Conservation (phyloP, 805 yeast species). For the Torulaspora franciscae region DNA sequence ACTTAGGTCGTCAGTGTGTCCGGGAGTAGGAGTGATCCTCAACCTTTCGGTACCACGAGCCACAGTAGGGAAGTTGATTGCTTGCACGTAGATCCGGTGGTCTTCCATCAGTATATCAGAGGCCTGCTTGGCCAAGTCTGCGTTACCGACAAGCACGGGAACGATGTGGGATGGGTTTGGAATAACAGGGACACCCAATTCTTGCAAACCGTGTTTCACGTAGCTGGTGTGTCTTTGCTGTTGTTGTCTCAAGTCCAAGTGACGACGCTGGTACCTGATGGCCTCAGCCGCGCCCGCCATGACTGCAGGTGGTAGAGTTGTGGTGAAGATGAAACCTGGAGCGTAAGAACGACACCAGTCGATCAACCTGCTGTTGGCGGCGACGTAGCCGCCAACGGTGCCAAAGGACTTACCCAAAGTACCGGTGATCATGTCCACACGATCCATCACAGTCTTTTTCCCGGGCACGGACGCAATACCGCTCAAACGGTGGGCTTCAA, state of each 20-base stretch:
- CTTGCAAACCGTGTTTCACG: conserved; percentile 66
- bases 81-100: conserved; percentile 91
- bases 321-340: conserved; percentile 96
- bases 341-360: conserved; percentile 97
- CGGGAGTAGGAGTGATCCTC: conserved; percentile 98
- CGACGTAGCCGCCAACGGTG: conserved; percentile 95
- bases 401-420: conserved; percentile 97
- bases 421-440: conserved; percentile 95
- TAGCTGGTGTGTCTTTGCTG: conserved; percentile 85
- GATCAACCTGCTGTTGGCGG: conserved; percentile 74
- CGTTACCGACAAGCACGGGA: conserved; percentile 92
- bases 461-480: conserved; percentile 53
- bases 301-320: conserved; percentile 93
- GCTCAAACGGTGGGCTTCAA: conserved; percentile 67
- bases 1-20: conserved; percentile 73
- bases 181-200: conserved; percentile 84
- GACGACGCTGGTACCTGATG: conserved; percentile 74
- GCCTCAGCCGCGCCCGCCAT: conserved; percentile 95
- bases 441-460: conserved; percentile 64
- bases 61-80: conserved; percentile 97
- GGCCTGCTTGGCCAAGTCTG: conserved; percentile 85
- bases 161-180: conserved; percentile 98
- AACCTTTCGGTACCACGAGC: conserved; percentile 93
- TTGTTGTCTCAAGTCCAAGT: conserved; percentile 68
- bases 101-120: conserved; percentile 82